Conservation (phyloP, 1,139 yeast species). For the Maudiozyma humilis region DNA sequence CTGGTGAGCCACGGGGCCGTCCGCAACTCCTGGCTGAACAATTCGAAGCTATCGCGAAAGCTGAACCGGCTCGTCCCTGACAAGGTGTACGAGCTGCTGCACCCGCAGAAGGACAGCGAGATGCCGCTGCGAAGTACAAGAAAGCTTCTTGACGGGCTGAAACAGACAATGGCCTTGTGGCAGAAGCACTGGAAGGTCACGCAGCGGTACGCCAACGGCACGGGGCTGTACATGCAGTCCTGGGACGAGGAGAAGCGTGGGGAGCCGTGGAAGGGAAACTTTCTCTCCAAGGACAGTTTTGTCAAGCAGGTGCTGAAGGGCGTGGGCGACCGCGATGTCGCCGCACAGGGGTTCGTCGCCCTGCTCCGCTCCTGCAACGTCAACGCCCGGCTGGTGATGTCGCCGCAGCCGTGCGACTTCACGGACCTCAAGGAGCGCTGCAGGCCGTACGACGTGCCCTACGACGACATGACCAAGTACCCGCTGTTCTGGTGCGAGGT, state of each 20-base stretch:
- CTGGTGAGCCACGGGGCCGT: constrained; percentile 58
- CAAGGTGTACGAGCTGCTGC: constrained; percentile 39
- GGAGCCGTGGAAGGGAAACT: constrained; percentile 11
- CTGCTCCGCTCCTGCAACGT: constrained; percentile 63
- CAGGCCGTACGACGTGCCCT: constrained; percentile 7
- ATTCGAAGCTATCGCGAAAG: constrained; percentile 35
- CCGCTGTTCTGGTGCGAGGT: constrained; percentile 94
- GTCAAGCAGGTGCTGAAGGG: constrained; percentile 36
- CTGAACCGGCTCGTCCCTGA: constrained; percentile 43
- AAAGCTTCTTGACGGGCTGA: constrained; percentile 64
- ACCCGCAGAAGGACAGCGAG: constrained; percentile 36
- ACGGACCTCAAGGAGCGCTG: constrained; percentile 35
- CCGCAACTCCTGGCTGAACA: constrained; percentile 71
- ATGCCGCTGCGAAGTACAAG: constrained; percentile 47
- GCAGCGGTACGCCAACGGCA: constrained; percentile 28
- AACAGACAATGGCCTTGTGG: constrained; percentile 58
- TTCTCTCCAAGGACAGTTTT: constrained; percentile 37
- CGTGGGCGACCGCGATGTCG: constrained; percentile 69
- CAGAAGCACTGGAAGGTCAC: constrained; percentile 46
- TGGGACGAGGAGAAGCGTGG: constrained; percentile 47
- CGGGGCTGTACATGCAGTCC: constrained; percentile 40
- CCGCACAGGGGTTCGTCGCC: constrained; percentile 83
- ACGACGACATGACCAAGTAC: constrained; percentile 28
- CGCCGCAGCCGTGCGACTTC: constrained; percentile 86
- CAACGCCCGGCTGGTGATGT: constrained; percentile 65